Conservation (phyloP, 176 grass and related monocot genomes). For the maize (Zea mays) region DNA sequence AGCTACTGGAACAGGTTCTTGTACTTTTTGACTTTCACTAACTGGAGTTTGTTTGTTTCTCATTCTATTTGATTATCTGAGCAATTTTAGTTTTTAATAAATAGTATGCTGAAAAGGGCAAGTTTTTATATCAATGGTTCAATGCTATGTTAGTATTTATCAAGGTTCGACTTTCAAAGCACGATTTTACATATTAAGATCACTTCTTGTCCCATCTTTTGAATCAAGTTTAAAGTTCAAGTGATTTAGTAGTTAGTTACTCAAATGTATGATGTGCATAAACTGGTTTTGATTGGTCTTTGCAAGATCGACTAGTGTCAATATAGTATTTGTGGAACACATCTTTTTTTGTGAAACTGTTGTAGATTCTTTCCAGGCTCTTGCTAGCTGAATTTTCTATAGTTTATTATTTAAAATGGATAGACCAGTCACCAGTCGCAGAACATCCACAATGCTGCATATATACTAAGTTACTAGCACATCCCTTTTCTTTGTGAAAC, state of each 20-base stretch:
- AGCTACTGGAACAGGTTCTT: conserved; percentile 82
- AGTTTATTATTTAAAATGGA: neutral
- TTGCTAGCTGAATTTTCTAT: neutral
- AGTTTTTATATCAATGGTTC: conserved; percentile 18
- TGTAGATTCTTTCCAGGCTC: neutral
- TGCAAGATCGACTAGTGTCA: neutral
- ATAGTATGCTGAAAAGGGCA: neutral
- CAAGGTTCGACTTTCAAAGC: neutral
- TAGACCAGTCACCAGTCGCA: neutral
- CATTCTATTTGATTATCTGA: neutral
- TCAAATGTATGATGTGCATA: neutral
- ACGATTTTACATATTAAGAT: neutral
- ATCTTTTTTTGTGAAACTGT: neutral
- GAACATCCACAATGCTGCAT: neutral
- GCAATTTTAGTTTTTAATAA: conserved; percentile 12
- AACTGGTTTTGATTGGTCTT: neutral
- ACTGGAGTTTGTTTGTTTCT: conserved; percentile 6
- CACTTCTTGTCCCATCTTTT: neutral
- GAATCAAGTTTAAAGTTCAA: conserved; percentile 1
- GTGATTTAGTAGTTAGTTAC: neutral
- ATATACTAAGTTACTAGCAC: neutral
- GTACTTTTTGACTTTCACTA: neutral
- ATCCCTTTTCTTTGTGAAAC: neutral
- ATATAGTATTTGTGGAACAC: neutral
- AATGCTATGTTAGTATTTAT: conserved; percentile 21